Evolutionary conservation across 2,329 filamentous ascomycete species (phyloP).

Genomic region (Arthrobotrys pseudoclavata): DNA sequence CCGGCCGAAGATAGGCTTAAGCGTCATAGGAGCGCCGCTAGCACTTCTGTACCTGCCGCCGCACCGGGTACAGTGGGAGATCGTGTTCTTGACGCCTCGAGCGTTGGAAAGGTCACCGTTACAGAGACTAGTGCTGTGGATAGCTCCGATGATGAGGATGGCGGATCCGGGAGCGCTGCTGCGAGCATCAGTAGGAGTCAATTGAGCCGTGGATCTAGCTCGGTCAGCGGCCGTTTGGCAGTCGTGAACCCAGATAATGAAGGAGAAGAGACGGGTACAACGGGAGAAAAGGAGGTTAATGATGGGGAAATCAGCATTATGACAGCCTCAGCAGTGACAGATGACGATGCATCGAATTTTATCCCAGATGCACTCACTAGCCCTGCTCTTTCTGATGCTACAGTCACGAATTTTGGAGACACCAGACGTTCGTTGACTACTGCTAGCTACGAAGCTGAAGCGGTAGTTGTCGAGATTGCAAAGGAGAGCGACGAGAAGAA

Average conservation of each 20-base stretch:
- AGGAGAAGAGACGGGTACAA: not conserved
- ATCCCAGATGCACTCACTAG: slow-evolving; percentile 46
- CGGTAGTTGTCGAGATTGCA: slow-evolving; percentile 52
- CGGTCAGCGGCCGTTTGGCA: slow-evolving; percentile 44
- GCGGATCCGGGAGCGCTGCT: slow-evolving; percentile 28
- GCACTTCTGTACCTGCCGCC: slow-evolving; percentile 28
- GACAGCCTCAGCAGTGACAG: slow-evolving; percentile 48
- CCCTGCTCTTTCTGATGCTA: slow-evolving; percentile 51
- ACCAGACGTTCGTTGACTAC: not conserved
- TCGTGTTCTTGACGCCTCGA: slow-evolving; percentile 61
- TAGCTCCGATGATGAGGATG: slow-evolving; percentile 44
- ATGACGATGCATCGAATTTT: slow-evolving; percentile 44
- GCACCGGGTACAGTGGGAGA: slow-evolving; percentile 38
- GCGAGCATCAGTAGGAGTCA: slow-evolving; percentile 40
- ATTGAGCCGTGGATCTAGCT: slow-evolving; percentile 40
- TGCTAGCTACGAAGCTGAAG: slow-evolving; percentile 38
- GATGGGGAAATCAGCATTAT: slow-evolving; percentile 56
- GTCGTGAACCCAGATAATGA: slow-evolving; percentile 49
- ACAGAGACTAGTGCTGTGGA: slow-evolving; percentile 44
- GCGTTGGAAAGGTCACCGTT: slow-evolving; percentile 50
- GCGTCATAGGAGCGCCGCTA: slow-evolving; percentile 69
- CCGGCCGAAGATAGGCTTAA: slow-evolving; percentile 79
- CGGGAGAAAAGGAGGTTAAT: slow-evolving; percentile 20
- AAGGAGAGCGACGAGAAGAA: slow-evolving; percentile 47
- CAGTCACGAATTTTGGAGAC: slow-evolving; percentile 37